Evolutionary conservation across 257 asterid species (phyloP).

Genomic region (Avicennia marina): DNA sequence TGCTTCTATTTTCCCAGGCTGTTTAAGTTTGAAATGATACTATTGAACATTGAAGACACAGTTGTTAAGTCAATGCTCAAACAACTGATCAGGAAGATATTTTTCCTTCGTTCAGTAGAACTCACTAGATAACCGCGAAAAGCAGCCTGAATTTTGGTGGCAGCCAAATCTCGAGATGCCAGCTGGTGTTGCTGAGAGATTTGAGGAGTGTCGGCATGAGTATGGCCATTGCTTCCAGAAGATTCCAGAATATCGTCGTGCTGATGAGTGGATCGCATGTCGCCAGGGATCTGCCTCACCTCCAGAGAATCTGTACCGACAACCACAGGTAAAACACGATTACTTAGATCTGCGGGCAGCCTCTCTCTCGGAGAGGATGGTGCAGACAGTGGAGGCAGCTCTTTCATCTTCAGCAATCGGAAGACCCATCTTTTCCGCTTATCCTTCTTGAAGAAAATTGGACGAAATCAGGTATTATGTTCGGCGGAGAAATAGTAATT

Average conservation of each 20-base stretch:
- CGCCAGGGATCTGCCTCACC: constrained; percentile 6
- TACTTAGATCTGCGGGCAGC: constrained; percentile 18
- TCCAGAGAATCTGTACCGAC: constrained; percentile 15
- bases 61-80: not conserved
- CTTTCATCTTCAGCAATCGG: constrained; percentile 44
- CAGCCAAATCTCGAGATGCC: constrained; percentile 37
- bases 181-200: constrained; percentile 6
- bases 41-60: not conserved
- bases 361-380: constrained; percentile 34
- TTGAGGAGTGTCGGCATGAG: not conserved
- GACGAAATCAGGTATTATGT: no score
- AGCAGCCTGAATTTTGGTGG: constrained; percentile 72
- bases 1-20: not conserved
- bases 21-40: not conserved
- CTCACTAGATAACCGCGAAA: constrained; percentile 80
- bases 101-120: not conserved
- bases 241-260: no score
- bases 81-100: no score
- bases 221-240: constrained; percentile 13
- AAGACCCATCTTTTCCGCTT: constrained; percentile 54
- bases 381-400: constrained; percentile 29
- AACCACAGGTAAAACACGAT: constrained; percentile 17
- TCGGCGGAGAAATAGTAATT: no score
- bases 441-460: constrained; percentile 42
- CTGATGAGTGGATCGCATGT: constrained; percentile 14